Evolutionary conservation across 441 rosid species (phyloP).

Genomic region (Croton laevigatus): DNA sequence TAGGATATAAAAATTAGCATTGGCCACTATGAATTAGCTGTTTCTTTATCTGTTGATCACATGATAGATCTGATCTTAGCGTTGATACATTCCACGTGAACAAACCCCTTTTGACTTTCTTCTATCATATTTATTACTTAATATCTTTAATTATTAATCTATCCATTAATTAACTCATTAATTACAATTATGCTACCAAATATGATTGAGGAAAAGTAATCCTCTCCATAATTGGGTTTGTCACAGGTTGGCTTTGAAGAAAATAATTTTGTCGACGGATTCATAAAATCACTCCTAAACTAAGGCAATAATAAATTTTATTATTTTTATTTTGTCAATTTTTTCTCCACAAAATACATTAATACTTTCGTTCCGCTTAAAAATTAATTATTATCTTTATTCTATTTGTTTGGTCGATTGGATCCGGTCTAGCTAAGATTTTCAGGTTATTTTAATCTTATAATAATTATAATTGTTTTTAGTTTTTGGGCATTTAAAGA

Average conservation of each 20-base stretch:
- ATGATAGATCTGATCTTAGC: slow-evolving; percentile 19
- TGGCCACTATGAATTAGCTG: slow-evolving; percentile 22
- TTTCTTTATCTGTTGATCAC: slow-evolving; percentile 33
- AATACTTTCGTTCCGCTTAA: too few species aligned
- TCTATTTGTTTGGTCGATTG: too few species aligned
- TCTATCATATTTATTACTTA: background rate
- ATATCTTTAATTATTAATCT: background rate
- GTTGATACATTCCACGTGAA: slow-evolving; percentile 32
- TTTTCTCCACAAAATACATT: too few species aligned
- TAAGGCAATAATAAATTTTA: background rate
- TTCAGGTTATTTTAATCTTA: too few species aligned
- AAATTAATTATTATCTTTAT: too few species aligned
- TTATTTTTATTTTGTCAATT: background rate
- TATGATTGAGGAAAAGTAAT: background rate
- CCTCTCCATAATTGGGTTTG: slow-evolving; percentile 19
- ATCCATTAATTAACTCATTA: background rate
- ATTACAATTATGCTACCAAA: background rate
- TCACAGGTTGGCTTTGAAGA: slow-evolving; percentile 19
- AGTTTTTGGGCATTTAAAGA: background rate
- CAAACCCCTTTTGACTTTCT: slow-evolving; percentile 1
- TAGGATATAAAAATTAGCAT: too few species aligned
- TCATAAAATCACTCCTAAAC: background rate
- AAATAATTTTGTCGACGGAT: too few species aligned
- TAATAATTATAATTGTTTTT: too few species aligned
- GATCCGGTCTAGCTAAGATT: too few species aligned